Evolutionary conservation across 192 early-diverging fungal species (phyloP), one percentile per base, ranked within the genome.

Genomic region (Podila clonocystis): DNA sequence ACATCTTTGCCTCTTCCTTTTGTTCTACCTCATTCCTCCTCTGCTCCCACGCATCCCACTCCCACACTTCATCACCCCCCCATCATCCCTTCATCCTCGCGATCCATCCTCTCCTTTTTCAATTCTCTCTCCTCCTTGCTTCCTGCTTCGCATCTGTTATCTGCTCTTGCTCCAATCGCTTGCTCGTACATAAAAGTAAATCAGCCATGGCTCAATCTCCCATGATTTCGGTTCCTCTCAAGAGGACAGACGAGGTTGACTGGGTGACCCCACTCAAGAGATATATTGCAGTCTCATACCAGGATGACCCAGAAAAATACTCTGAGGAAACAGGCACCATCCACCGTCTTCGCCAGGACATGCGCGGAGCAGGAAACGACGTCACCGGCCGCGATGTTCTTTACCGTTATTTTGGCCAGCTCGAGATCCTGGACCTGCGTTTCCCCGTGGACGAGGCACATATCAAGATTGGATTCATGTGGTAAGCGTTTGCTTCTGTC

Each of bases 371-470:
- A 33, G 96, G 95, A n/a, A 94, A 93, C 61, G 97, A 98, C 80
- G 70, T 92, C 62, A 98, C 95, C 13, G 98, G 97, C 24, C 83
- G 96, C 29, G 97, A 99, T 83, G 88, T 99, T 48, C 87, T 98
- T 24, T 98, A 97, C 84, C 93, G 96, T 49, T 99, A 99, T 83
- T 97, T 96, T 87, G 95, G 95, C 38, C 98, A 99, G 62, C 84
- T 99, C 38, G 98, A 99, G 76, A 86, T 97, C 13, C 86, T 98
- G 41, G 97, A 97, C 73, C 87, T 96, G 63, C 91, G 97, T 34
- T 97, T 99, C 78, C 95, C 94, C 38, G 89, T 99, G 17, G 96
- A 97, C 76, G 96, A 98, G 69, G 94, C 94, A 50, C 88, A 93
- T 70, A 91, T 99, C 61, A 95, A 96, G 73, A 87, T 97, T 29